Evolutionary conservation across 1,139 yeast genomes (phyloP).

Genomic region (Lodderomyces jiufengensis): DNA sequence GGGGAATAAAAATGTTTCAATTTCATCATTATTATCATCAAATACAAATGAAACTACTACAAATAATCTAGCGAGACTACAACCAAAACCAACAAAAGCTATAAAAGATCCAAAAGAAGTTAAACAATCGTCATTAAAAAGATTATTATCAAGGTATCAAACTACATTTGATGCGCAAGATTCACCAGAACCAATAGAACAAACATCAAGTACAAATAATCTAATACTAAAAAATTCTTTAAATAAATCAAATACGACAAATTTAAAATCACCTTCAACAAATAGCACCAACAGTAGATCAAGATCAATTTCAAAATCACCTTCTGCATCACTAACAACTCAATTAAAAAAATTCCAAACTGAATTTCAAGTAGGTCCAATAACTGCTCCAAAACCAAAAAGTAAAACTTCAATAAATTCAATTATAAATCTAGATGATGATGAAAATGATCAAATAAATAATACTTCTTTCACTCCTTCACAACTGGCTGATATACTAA

Average conservation of each 20-base stretch:
- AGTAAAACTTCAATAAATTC: constrained; percentile 37
- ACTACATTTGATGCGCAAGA: constrained; percentile 20
- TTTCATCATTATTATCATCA: constrained; percentile 19
- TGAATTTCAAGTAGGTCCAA: constrained; percentile 19
- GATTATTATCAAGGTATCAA: constrained; percentile 23
- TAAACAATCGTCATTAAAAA: constrained; percentile 12
- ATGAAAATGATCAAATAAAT: constrained; percentile 8
- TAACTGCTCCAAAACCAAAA: constrained; percentile 9
- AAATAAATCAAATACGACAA: constrained; percentile 2
- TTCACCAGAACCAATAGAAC: not conserved
- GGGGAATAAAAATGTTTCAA: constrained; percentile 13
- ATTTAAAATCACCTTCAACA: constrained; percentile 3
- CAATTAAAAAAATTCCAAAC: constrained; percentile 33
- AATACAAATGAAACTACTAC: not conserved
- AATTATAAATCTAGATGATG: constrained; percentile 35
- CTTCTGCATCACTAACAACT: constrained; percentile 17
- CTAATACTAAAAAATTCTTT: constrained; percentile 3
- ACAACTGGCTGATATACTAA: constrained; percentile 7
- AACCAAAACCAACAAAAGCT: not conserved
- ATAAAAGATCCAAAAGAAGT: constrained; percentile 2
- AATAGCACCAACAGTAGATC: constrained; percentile 7
- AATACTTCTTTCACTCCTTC: constrained; percentile 10
- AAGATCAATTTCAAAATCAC: constrained; percentile 16
- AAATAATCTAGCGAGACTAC: constrained; percentile 1
- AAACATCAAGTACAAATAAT: not conserved